Percentiles rank a stretch among this genome's conserved stretches.
Conservation (phyloP, 257 asterid species). For the Lithospermum erythrorhizon region DNA sequence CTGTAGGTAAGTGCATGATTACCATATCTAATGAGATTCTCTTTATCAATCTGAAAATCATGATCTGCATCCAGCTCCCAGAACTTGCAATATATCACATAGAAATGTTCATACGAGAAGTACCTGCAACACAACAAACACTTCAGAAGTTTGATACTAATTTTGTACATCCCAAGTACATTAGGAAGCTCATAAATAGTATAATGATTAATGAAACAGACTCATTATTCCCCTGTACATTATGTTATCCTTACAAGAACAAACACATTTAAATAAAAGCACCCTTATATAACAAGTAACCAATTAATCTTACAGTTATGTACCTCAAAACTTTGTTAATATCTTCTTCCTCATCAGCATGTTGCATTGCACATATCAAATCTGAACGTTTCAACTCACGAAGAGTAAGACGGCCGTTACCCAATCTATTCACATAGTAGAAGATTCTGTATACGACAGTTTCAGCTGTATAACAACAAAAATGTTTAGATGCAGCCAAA, state of each 20-base stretch:
- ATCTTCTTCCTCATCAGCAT: slow-evolving; percentile 99
- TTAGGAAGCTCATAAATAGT: neutral
- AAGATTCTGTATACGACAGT: slow-evolving; percentile 96
- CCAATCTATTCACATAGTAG: slow-evolving; percentile 91
- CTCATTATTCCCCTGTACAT: neutral
- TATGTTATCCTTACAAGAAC: neutral
- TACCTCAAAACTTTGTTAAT: slow-evolving; percentile 96
- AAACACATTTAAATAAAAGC: neutral
- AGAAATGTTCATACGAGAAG: slow-evolving; percentile 97
- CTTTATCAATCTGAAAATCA: slow-evolving; percentile 94
- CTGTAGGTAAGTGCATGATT: slow-evolving; percentile 98
- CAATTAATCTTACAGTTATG: slow-evolving; percentile 4
- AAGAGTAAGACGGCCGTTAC: slow-evolving; percentile 87
- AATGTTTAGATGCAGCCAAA: slow-evolving; percentile 26
- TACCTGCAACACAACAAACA: slow-evolving; percentile 51
- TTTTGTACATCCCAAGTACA: too few species aligned
- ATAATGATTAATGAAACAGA: too few species aligned
- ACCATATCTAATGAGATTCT: slow-evolving; percentile 96
- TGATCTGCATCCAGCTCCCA: slow-evolving; percentile 99
- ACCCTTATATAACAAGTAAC: neutral
- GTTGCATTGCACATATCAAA: slow-evolving; percentile 90
- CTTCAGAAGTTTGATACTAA: neutral
- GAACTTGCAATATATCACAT: slow-evolving; percentile 98
- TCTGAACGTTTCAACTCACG: slow-evolving; percentile 89
- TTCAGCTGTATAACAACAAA: slow-evolving; percentile 77